A percentile compares a stretch with the other conserved stretches of the same genome.
These are phyloP conservation scores for Eremochloa ophiuroides DNA, from an alignment of 176 grass and related monocot genomes.

Conservation along the genomic window DNA sequence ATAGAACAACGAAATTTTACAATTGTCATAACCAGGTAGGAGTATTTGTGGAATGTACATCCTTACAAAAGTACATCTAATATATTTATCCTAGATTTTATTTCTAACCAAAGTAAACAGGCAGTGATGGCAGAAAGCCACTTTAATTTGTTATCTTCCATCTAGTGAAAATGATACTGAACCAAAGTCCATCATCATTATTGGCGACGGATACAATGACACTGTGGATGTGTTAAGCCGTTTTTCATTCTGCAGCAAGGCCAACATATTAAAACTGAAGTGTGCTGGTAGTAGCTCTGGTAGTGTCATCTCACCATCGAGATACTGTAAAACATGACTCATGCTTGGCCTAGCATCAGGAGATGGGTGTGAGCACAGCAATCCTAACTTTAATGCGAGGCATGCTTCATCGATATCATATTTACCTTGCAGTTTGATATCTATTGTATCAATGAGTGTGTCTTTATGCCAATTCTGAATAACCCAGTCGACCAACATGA, in stretches of 20 bases:
- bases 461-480: neutral
- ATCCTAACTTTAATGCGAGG: neutral
- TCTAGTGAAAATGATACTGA: constrained; percentile 12
- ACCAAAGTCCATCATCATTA: constrained; percentile 1
- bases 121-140: neutral
- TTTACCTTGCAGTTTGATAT: neutral
- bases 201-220: constrained; percentile 13
- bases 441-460: neutral
- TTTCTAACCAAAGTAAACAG: neutral
- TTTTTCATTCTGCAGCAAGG: neutral
- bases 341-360: neutral
- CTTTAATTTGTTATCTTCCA: neutral
- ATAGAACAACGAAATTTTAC: neutral
- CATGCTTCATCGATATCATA: neutral
- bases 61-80: neutral
- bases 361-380: neutral
- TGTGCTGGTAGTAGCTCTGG: neutral
- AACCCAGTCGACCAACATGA: constrained; percentile 3
- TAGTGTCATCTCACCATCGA: neutral
- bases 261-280: neutral
- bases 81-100: neutral
- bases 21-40: neutral
- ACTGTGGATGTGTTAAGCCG: neutral
- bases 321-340: neutral
- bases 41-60: neutral